Evolutionary conservation across 768 basidiomycete species (phyloP).

Genomic region (Astraeus odoratus): DNA sequence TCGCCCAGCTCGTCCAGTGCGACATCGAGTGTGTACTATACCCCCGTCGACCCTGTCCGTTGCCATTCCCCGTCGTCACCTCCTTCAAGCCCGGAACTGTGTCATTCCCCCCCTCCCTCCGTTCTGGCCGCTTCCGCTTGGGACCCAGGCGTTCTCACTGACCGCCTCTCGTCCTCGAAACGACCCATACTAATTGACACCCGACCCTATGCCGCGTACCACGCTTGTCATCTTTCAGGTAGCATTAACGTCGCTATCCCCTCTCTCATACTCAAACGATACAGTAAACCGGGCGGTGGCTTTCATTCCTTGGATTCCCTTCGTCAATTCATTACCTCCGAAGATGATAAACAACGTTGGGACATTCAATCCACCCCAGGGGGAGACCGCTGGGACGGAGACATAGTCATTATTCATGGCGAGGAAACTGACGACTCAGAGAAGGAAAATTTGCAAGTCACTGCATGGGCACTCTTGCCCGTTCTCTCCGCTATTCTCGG

Average conservation of each 20-base stretch:
- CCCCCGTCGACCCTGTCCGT: slow-evolving; percentile 36
- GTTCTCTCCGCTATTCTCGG: slow-evolving; percentile 55
- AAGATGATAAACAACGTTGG: slow-evolving; percentile 66
- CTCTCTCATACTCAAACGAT: slow-evolving; percentile 84
- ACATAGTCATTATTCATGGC: slow-evolving; percentile 63
- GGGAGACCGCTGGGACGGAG: slow-evolving; percentile 58
- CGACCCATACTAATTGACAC: slow-evolving; percentile 80
- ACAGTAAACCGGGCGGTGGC: slow-evolving; percentile 60
- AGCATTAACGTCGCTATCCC: slow-evolving; percentile 86
- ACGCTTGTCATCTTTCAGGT: slow-evolving; percentile 54
- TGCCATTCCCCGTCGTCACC: slow-evolving; percentile 15
- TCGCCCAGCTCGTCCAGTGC: slow-evolving; percentile 40
- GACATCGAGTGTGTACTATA: slow-evolving; percentile 44
- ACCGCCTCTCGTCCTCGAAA: slow-evolving; percentile 39
- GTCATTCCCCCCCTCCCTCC: slow-evolving; percentile 11
- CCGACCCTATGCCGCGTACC: slow-evolving; percentile 60
- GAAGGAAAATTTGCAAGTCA: slow-evolving; percentile 44
- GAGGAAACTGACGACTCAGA: slow-evolving; percentile 71
- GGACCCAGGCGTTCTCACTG: slow-evolving; percentile 40
- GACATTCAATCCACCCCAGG: slow-evolving; percentile 46
- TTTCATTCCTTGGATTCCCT: slow-evolving; percentile 63
- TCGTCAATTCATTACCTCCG: slow-evolving; percentile 77
- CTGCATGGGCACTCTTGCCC: slow-evolving; percentile 66
- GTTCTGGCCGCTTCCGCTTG: slow-evolving; percentile 30
- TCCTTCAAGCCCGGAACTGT: slow-evolving; percentile 15